These are phyloP conservation scores for Botrytis sinoallii DNA, from an alignment of 2,329 filamentous ascomycete genomes.

Conservation along the genomic window DNA sequence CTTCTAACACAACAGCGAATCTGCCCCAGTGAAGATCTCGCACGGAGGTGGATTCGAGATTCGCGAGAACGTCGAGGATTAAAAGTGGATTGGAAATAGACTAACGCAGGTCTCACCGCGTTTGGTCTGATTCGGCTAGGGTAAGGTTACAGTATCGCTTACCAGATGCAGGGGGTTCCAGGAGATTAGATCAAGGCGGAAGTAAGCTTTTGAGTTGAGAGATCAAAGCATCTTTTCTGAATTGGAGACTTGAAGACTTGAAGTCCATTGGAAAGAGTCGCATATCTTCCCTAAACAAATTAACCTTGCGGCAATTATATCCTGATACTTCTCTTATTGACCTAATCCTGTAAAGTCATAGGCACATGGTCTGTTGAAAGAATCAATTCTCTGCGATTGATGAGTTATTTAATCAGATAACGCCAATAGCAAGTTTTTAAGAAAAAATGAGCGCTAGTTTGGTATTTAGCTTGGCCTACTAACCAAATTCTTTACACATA, in stretches of 20 bases:
- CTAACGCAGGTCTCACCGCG: neutral
- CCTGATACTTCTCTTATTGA: neutral
- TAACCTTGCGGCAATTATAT: neutral
- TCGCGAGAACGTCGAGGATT: neutral
- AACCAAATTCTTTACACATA: neutral
- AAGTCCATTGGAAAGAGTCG: neutral
- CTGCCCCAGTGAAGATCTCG: neutral
- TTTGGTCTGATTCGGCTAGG: neutral
- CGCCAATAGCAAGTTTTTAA: rapidly evolving
- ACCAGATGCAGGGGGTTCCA: neutral
- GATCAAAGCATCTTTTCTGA: neutral
- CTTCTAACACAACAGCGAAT: neutral
- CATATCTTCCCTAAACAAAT: neutral
- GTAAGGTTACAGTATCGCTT: neutral
- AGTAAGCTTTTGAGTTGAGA: neutral
- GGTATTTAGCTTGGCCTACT: neutral
- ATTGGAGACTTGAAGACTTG: neutral
- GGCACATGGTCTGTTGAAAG: neutral
- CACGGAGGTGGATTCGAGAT: neutral
- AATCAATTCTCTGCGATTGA: neutral
- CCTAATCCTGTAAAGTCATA: neutral
- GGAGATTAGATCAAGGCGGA: neutral
- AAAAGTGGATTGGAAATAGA: neutral
- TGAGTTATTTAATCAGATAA: neutral
- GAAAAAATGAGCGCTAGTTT: neutral